Conservation (phyloP, 202 grass and related monocot genomes). For the Musa balbisiana region DNA sequence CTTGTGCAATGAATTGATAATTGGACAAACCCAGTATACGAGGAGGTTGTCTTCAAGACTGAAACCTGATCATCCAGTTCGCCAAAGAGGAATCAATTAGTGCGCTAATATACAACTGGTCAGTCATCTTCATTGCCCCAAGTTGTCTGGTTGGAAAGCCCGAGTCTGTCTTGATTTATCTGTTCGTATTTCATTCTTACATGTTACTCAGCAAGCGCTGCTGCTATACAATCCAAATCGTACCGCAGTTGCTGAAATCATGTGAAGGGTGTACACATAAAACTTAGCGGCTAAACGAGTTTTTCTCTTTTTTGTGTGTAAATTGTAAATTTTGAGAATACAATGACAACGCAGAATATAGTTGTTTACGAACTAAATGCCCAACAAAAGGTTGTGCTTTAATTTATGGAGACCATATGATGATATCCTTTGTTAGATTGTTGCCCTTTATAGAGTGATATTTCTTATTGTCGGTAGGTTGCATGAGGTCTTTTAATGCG, state of each 20-base stretch:
- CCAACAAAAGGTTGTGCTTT: too few species aligned
- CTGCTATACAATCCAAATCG: neutral
- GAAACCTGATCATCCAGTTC: too few species aligned
- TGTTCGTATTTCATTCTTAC: neutral
- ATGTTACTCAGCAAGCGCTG: neutral
- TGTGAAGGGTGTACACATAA: neutral
- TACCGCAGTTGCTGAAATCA: neutral
- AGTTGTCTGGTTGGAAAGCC: neutral
- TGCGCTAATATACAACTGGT: neutral
- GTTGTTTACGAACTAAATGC: neutral
- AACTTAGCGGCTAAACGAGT: neutral
- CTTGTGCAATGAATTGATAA: neutral
- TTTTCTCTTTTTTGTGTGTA: neutral
- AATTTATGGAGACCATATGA: too few species aligned
- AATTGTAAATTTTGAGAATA: neutral
- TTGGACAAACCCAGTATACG: neutral
- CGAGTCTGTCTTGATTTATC: neutral
- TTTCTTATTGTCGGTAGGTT: too few species aligned
- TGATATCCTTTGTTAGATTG: too few species aligned
- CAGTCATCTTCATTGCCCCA: neutral
- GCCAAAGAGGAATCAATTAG: neutral
- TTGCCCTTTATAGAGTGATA: too few species aligned
- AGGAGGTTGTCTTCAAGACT: neutral
- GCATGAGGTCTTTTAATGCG: too few species aligned
- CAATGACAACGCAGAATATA: neutral